phyloP scores from a whole-genome alignment of 1,284 basidiomycete genomes.

The Ceratobasidium sp. region DNA sequence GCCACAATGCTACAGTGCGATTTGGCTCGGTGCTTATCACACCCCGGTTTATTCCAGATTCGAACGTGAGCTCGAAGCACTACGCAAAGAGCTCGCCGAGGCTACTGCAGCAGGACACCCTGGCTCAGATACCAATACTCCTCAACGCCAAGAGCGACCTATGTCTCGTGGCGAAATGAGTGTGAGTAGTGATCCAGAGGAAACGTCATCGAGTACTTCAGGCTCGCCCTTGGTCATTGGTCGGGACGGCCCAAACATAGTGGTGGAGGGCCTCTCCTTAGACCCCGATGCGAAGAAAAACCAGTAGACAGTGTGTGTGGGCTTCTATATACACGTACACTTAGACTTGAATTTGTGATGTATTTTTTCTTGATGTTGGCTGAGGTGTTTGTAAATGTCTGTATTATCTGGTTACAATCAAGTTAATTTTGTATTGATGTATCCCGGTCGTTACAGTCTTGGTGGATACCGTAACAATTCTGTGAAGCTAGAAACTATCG shows the following conservation, averaged over 20 bases:
- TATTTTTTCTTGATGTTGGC: not conserved
- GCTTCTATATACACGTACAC: not conserved
- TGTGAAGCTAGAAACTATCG: no score
- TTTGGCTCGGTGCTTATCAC: no score
- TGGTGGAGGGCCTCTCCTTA: slow-evolving; percentile 31
- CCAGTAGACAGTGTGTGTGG: slow-evolving; percentile 17
- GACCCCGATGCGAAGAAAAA: slow-evolving; percentile 32
- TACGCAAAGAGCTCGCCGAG: slow-evolving; percentile 84
- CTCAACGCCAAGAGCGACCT: slow-evolving; percentile 5
- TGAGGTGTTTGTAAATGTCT: not conserved
- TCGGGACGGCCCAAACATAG: slow-evolving; percentile 2
- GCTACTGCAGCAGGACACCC: slow-evolving; percentile 39
- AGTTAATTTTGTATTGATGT: slow-evolving; percentile 36
- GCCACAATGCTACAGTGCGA: no score
- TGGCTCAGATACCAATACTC: slow-evolving; percentile 14
- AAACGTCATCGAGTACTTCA: slow-evolving; percentile 31
- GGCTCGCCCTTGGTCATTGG: slow-evolving; percentile 37
- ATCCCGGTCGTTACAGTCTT: no score
- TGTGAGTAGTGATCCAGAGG: slow-evolving; percentile 30
- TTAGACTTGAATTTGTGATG: slow-evolving; percentile 3
- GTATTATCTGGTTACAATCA: slow-evolving; percentile 15
- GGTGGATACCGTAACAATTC: no score
- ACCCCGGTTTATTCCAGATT: slow-evolving; percentile 67
- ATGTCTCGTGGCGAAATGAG: not conserved
- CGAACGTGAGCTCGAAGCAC: slow-evolving; percentile 87